Evolutionary conservation across 352 stramenopile genomes (phyloP), one percentile per base, ranked within the genome.

Genomic region (Phytophthora sojae): DNA sequence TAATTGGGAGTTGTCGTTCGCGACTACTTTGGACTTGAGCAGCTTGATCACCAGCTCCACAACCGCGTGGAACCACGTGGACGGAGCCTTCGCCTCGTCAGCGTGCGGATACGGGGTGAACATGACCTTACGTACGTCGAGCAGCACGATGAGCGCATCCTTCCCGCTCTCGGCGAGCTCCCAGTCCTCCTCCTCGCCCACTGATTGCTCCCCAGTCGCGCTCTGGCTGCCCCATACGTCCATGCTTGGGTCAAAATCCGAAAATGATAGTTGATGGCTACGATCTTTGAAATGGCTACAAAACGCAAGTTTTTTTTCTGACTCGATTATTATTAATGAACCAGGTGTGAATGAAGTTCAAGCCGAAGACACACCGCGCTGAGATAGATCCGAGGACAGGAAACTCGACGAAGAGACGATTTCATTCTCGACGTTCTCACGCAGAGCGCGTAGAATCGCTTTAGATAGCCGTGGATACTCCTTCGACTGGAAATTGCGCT

Each of bases 21-120:
- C 89, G 45, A 96, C 73, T 35, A 96, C 76, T 77, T 96, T 96
- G 23, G 82, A 74, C 74, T 96, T 94, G 12, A 90, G 66, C 5
- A 93, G 73, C 60, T 87, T 90, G 25, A 90, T 70, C 15, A 93
- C 67, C 29, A 96, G 78, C 37, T 91, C 73, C 23, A 94, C 62
- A 17, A 90, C 75, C 8, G 86, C 86, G 57, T 93, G 82, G 55
- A 96, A 93, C 89, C 89, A 96, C 23, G 78, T 89, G 12, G 68
- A 69, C 14, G 75, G 75, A 49, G 67, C 49, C 4, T 35, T 45
- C 30, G 49, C 63, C 35, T 47, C 59, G 12, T 70, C 52, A 12
- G 61, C 63, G 32, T 77, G 58, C 0, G 42, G 54, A 54, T 88
- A 86, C 25, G 77, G 76, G 37, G 73, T 66, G 60, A 94, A 92